These are phyloP conservation scores for Torrubiellomyces zombiae DNA, from an alignment of 2,329 filamentous ascomycete species.

Conservation along the genomic window DNA sequence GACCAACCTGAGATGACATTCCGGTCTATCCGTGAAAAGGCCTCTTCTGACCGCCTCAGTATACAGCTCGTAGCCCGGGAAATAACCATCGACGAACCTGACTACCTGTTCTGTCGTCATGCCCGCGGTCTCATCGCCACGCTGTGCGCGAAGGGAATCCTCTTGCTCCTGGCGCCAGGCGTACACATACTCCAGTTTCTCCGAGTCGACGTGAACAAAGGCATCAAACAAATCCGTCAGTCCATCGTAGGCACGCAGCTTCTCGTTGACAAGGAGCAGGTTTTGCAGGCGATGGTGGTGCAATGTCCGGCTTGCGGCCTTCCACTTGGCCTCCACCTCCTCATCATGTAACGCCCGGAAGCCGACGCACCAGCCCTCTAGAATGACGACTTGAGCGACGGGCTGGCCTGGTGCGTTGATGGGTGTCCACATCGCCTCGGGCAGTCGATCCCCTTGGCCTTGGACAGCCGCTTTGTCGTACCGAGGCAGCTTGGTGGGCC, in stretches of 20 bases:
- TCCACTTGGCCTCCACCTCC: constrained; percentile 34
- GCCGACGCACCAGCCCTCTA: constrained; percentile 86
- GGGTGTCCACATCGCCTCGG: constrained; percentile 41
- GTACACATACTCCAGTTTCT: constrained; percentile 61
- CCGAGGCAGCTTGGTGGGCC: constrained; percentile 42
- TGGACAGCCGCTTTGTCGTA: constrained; percentile 73
- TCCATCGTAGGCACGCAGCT: constrained; percentile 27
- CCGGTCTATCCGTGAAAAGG: constrained; percentile 31
- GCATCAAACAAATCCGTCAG: constrained; percentile 34
- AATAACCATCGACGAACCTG: constrained; percentile 54
- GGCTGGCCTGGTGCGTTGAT: constrained; percentile 34
- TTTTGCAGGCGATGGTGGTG: constrained; percentile 30
- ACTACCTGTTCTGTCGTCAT: constrained; percentile 73
- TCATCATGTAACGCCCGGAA: constrained; percentile 47
- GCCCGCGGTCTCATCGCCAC: constrained; percentile 40
- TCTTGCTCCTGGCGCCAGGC: constrained; percentile 75
- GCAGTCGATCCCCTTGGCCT: constrained; percentile 61
- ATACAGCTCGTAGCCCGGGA: constrained; percentile 57
- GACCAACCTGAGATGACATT: constrained; percentile 43
- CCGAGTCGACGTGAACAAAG: constrained; percentile 49
- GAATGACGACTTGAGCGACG: constrained; percentile 49
- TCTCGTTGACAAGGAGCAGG: constrained; percentile 32
- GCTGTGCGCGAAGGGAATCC: constrained; percentile 44
- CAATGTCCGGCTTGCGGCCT: constrained; percentile 31
- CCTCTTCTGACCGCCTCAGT: constrained; percentile 41